Percentiles rank a stretch among this genome's conserved stretches.
These are phyloP conservation scores for Termitomyces sp. DNA, from an alignment of 768 basidiomycete genomes.

Conservation along the genomic window DNA sequence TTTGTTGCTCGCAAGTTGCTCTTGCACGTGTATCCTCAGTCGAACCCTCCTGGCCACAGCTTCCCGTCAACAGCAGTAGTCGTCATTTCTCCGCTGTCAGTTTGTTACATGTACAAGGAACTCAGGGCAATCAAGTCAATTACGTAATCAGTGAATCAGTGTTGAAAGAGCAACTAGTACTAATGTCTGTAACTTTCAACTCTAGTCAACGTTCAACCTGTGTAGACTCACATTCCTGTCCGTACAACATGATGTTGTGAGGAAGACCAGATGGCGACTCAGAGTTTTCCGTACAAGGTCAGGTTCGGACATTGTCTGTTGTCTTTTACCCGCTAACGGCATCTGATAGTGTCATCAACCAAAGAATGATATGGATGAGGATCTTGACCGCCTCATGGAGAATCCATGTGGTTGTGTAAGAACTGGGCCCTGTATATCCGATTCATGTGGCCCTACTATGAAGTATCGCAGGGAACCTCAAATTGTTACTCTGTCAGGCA, in stretches of 20 bases:
- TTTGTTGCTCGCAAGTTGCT: no score
- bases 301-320: no score
- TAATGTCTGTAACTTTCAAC: no score
- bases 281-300: no score
- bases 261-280: not conserved
- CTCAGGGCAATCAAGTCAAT: no score
- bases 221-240: no score
- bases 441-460: constrained; percentile 9
- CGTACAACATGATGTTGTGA: no score
- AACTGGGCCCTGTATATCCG: not conserved
- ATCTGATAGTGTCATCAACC: not conserved
- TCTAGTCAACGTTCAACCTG: no score
- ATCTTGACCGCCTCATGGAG: not conserved
- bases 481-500: constrained; percentile 2
- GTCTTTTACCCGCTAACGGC: not conserved
- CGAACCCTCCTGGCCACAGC: not conserved
- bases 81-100: not conserved
- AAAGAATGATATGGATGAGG: not conserved
- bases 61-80: not conserved
- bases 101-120: no score
- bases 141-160: no score
- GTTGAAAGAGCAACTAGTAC: no score
- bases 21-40: no score
- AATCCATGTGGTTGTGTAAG: not conserved
- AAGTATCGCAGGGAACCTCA: not conserved